Base-by-base conservation (phyloP, 2,329 filamentous ascomycete species). In the Mariannaea elegans region DNA sequence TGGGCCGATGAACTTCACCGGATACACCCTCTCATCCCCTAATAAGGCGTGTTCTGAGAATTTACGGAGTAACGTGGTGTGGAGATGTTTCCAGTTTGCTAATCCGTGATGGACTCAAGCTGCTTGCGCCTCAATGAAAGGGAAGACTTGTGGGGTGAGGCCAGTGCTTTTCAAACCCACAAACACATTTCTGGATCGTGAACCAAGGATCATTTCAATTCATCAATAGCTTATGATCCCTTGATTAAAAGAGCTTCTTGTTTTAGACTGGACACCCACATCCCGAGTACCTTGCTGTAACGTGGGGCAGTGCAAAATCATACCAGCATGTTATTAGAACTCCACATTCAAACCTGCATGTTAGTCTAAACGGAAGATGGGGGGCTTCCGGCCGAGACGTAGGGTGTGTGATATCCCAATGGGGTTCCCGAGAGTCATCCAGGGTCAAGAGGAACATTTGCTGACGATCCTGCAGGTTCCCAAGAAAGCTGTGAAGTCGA, bases 81-180 rank as follows among this genome's bases (percentile, higher is more conserved):
- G 24, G 9, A 44, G n/a, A 13, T 23, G 39, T 44, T 44, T 44
- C 39, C 39, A 34, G 13, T 23, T 42, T 27, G 13, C 50, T 21
- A n/a, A 31, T 36, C 27, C 9, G 39, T 38, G 36, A 31, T 32
- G 7, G 14, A 12, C 12, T 13, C 36, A 13, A 27, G 24, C 24
- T 24, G 21, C 13, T 23, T 32, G 36, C 18, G 23, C 36, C 27
- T 51, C 48, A 27, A 27, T 31, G 34, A 41, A 51, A 4, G 36
- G 24, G 34, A 16, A 32, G 23, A 16, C 48, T 8, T 51, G 48
- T 51, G 48, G 48, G 23, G 48, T 8, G 48, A 29, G 34, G 36
- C 31, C 47, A 38, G 47, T 50, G 47, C 47, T 18, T 34, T 50
- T 50, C 34, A 38, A 31, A 31, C 47, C 47, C 24, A 32, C n/a